phyloP scores from a whole-genome alignment of 306 rosid genomes.

The Citrullus amarus region DNA sequence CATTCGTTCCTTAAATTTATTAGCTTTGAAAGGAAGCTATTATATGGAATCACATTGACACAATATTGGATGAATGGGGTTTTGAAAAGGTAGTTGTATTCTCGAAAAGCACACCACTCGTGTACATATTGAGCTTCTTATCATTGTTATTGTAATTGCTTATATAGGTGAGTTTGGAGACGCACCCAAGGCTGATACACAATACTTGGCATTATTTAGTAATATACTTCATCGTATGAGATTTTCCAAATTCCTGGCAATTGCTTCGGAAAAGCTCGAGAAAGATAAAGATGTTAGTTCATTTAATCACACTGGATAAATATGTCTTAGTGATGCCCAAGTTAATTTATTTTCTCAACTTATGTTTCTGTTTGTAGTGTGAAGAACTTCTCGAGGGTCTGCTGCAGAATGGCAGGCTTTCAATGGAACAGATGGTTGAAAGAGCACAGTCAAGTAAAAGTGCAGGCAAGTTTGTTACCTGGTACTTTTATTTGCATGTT shows the following conservation, averaged over 20 bases:
- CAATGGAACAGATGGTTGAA: conserved; percentile 51
- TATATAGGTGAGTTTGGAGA: conserved; percentile 29
- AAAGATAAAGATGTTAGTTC: conserved; percentile 46
- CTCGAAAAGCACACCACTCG: not conserved
- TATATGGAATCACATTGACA: not conserved
- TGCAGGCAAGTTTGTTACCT: conserved; percentile 33
- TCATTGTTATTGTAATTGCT: not conserved
- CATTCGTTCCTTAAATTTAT: not conserved
- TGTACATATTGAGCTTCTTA: not conserved
- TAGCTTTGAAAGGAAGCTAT: not conserved
- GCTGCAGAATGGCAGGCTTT: conserved; percentile 82
- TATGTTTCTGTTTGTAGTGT: conserved; percentile 33
- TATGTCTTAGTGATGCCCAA: not conserved
- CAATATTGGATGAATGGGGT: not conserved
- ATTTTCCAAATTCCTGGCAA: conserved; percentile 63
- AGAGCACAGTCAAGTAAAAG: conserved; percentile 39
- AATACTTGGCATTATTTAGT: conserved; percentile 52
- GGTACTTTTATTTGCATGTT: not conserved
- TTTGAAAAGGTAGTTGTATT: not conserved
- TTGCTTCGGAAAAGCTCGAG: conserved; percentile 38
- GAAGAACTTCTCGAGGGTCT: conserved; percentile 59
- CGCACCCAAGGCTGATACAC: conserved; percentile 21
- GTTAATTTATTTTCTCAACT: conserved; percentile 3
- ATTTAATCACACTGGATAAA: not conserved
- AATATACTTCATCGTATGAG: conserved; percentile 71